These are phyloP conservation scores for Aspergillus indologenus DNA, from an alignment of 495 filamentous ascomycete species.

Conservation along the genomic window DNA sequence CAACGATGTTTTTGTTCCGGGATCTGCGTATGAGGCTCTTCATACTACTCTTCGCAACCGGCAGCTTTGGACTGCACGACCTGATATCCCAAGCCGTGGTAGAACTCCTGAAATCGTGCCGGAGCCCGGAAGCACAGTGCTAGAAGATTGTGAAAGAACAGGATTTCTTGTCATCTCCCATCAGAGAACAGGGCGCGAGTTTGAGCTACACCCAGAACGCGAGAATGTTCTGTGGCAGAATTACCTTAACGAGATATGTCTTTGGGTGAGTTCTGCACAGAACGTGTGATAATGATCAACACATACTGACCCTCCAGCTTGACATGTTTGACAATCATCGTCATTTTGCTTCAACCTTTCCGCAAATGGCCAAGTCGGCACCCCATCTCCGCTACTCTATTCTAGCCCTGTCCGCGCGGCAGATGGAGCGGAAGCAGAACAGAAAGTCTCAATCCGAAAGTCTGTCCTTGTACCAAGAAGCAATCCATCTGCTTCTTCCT, in stretches of 20 bases:
- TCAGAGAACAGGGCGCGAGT: constrained; percentile 14
- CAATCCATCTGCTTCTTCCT: constrained; percentile 39
- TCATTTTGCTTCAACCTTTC: constrained; percentile 42
- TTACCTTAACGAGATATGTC: constrained; percentile 41
- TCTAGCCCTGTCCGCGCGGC: constrained; percentile 42
- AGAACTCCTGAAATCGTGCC: constrained; percentile 18
- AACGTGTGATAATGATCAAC: background rate
- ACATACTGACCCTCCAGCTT: constrained; percentile 21
- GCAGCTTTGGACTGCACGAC: constrained; percentile 32
- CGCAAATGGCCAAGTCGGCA: constrained; percentile 36
- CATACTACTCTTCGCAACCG: constrained; percentile 34
- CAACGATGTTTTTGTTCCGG: constrained; percentile 34
- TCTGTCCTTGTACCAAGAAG: constrained; percentile 43
- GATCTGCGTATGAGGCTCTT: constrained; percentile 34
- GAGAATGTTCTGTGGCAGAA: constrained; percentile 41
- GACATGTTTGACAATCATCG: constrained; percentile 49
- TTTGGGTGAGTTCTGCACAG: constrained; percentile 28
- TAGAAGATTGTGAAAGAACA: too few relatives aligned
- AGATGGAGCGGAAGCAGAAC: constrained; percentile 41
- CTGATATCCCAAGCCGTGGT: constrained; percentile 26
- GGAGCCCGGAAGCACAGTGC: background rate
- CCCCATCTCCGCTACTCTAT: constrained; percentile 41
- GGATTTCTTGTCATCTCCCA: constrained; percentile 3
- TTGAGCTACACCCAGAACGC: constrained; percentile 28
- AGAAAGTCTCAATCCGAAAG: constrained; percentile 38